phyloP scores from a whole-genome alignment of 2,329 filamentous ascomycete genomes.

The Exophiala dermatitidis region DNA sequence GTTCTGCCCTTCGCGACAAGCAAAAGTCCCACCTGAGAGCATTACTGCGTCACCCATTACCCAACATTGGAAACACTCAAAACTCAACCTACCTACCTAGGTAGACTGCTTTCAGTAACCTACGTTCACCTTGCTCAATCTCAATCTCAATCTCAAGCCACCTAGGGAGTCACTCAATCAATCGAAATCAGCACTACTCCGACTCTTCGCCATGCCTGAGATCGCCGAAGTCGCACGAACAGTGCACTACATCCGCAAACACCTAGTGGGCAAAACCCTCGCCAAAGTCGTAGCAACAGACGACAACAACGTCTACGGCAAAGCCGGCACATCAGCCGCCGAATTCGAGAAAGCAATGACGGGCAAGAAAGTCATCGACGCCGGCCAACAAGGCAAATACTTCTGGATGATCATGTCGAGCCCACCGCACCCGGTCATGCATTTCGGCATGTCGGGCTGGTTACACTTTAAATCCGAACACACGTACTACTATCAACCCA shows the following conservation, averaged over 20 bases:
- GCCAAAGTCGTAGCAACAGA: conserved; percentile 62
- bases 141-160: not conserved
- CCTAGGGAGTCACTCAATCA: not conserved
- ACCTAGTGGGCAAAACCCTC: conserved; percentile 79
- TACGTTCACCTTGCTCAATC: not conserved
- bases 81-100: too few relatives aligned
- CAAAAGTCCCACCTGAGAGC: too few relatives aligned
- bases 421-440: conserved; percentile 80
- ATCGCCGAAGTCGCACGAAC: conserved; percentile 66
- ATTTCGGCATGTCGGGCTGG: conserved; percentile 77
- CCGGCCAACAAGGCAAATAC: conserved; percentile 90
- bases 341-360: conserved; percentile 67
- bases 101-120: too few relatives aligned
- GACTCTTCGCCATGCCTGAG: conserved; percentile 39
- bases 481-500: conserved; percentile 71
- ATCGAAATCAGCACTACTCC: not conserved
- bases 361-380: conserved; percentile 64
- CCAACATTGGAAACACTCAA: too few relatives aligned
- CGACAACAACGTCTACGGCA: conserved; percentile 82
- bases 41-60: too few relatives aligned
- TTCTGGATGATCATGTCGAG: conserved; percentile 80
- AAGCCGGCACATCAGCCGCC: conserved; percentile 70
- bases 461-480: conserved; percentile 74
- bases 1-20: too few relatives aligned
- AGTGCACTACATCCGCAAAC: conserved; percentile 74